Evolutionary conservation across 2,329 filamentous ascomycete genomes (phyloP).

Genomic region (Xylariaceae sp.): DNA sequence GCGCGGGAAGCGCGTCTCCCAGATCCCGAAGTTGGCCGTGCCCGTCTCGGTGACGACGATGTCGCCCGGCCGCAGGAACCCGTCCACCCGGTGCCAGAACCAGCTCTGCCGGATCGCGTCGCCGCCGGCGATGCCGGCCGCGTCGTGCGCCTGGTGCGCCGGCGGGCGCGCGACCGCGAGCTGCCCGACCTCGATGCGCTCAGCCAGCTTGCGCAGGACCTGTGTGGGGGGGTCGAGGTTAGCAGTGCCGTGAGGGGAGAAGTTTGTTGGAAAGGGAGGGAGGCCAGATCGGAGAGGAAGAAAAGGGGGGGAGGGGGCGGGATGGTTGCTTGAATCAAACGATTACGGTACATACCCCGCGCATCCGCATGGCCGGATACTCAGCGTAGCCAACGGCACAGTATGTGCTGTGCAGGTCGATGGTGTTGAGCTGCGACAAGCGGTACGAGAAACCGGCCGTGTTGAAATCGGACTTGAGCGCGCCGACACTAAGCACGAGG

Average conservation of each 20-base stretch:
- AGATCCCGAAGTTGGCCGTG: constrained; percentile 81
- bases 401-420: constrained; percentile 71
- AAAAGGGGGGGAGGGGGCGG: no score
- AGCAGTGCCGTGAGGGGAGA: no score
- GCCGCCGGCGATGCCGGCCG: constrained; percentile 25
- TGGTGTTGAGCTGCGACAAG: constrained; percentile 66
- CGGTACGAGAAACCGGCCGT: constrained; percentile 76
- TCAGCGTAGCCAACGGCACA: constrained; percentile 70
- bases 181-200: constrained; percentile 48
- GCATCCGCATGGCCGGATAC: constrained; percentile 72
- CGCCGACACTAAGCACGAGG: constrained; percentile 62
- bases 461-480: constrained; percentile 67
- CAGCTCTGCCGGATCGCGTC: constrained; percentile 58
- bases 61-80: constrained; percentile 65
- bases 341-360: no score
- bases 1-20: constrained; percentile 72
- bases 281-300: no score
- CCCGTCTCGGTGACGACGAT: constrained; percentile 82
- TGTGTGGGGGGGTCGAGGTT: no score
- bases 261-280: no score
- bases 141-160: constrained; percentile 39
- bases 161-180: constrained; percentile 47
- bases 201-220: constrained; percentile 64
- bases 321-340: no score
- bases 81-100: constrained; percentile 70